Base-by-base conservation (phyloP, 2,329 filamentous ascomycete genomes). In the Penicillium vulpinum region DNA sequence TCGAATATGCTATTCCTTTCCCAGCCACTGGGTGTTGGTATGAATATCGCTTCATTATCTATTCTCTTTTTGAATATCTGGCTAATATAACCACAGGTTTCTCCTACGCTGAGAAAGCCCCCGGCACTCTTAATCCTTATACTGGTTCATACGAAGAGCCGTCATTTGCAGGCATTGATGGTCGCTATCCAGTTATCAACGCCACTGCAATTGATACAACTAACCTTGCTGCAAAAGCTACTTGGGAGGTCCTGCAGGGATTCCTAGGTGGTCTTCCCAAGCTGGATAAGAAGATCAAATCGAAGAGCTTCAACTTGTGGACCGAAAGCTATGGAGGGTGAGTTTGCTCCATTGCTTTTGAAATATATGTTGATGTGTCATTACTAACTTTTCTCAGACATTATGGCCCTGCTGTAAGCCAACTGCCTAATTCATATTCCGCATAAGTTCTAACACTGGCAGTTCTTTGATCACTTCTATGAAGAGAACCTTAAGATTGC, bases 1-100 rank as follows among this genome's bases (percentile, higher is more conserved):
- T 83, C 80, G 35, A 86, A 86, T 66, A 74, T 88, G 70, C 73
- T 88, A 10, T 87, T 86, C 71, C 75, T 88, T 50, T 83, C 83
- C 52, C 84, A 87, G 70, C 85, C 85, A 10, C 74, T 83, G n/a
- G 82, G 82, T 33, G 79, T 81, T 28, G 84, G 83, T 75, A 70
- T 44, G 65, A 41, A 46, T 11, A 22, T 11, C 18, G 11, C 21
- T 31, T 16, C 15, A n/a, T 29, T 7, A 5, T 39, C 35, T 13
- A n/a, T 35, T n/a, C 18, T 22, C 10, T n/a, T 18, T 18, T 15
- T 18, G 3, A 21, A 26, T 21, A 18, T 43, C 4, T 1, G 13
- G n/a, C 59, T 62, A 35, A 55, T 15, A 51, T 29, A 6, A 47
- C 15, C 24, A 22, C 36, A 73, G 72, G 72, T 3, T 73, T 74